Base-by-base conservation (phyloP, 2,329 filamentous ascomycete genomes). In the Aspergillus thermomutatus region DNA sequence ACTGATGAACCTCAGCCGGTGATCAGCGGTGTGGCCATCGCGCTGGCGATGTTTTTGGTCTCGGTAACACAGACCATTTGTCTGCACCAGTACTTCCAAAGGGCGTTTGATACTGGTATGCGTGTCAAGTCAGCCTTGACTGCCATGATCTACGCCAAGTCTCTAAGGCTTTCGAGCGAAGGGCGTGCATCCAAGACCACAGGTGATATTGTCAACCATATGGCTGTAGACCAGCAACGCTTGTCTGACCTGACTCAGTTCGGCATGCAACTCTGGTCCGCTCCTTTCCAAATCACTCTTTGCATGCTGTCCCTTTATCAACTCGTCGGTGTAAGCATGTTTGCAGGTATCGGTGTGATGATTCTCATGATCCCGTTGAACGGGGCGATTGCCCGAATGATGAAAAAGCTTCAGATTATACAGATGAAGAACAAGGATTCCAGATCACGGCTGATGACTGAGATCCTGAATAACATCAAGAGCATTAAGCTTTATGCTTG, bases 371-470 rank as follows among this genome's bases (percentile, higher is more conserved):
- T 99, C 73, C 94, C 94, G 0, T 80, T 97, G 65, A 97, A 99
- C 71, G 93, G 92, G 50, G 80, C 94, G 60, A 94, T 97, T 70
- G 93, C 94, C 25, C 85, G 88, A 57, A 82, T 96, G 66, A 97
- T 97, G 90, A 97, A 96, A 79, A 91, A 83, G 46, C 79, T 99
- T 66, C 95, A 99, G 72, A 95, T 97, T 76, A 82, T 87, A 62
- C 94, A 99, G 78, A 99, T 99, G 94, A 96, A 95, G 80, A 97
- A 97, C 79, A 99, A 99, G 78, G 94, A 99, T 69, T 84, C 92
- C 41, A 86, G 94, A 69, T 96, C 92, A 49, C 86, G 93, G 50
- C 79, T 99, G 57, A 97, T 97, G 81, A 95, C 93, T 6, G 94
- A 99, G 75, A 99, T 99, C 64, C 81, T 99, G 69, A 97, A 95